Evolutionary conservation across 148 eudicot genomes (phyloP).

Genomic region (Agrostemma githago): DNA sequence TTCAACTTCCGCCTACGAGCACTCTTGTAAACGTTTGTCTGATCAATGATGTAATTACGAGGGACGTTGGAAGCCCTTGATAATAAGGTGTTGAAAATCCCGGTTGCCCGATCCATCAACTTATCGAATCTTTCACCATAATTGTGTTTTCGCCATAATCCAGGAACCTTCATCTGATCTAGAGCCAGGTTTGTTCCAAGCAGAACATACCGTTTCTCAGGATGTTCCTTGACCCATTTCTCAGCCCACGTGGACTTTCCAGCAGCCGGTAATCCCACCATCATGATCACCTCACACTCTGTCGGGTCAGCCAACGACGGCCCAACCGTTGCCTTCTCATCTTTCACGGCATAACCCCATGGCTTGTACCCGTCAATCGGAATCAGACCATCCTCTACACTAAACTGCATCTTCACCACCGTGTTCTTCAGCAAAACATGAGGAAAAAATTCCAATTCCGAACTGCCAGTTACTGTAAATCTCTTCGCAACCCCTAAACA

Average conservation of each 20-base stretch:
- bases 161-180: conserved; percentile 79
- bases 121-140: conserved; percentile 56
- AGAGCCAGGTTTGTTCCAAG: conserved; percentile 61
- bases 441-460: conserved; percentile 58
- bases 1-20: conserved; percentile 57
- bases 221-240: conserved; percentile 52
- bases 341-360: conserved; percentile 47
- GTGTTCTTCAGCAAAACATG: conserved; percentile 68
- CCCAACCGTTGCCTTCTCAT: conserved; percentile 43
- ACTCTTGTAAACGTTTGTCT: conserved; percentile 65
- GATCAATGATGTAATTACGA: conserved; percentile 60
- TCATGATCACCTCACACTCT: conserved; percentile 51
- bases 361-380: conserved; percentile 59
- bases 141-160: conserved; percentile 40
- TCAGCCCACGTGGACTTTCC: conserved; percentile 81
- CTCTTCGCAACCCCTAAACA: conserved; percentile 41
- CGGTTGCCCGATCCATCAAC: conserved; percentile 53
- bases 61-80: conserved; percentile 54
- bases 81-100: conserved; percentile 48
- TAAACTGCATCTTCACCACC: conserved; percentile 53
- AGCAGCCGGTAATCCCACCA: conserved; percentile 74
- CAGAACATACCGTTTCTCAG: conserved; percentile 56
- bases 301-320: conserved; percentile 36
- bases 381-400: conserved; percentile 50
- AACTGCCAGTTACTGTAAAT: conserved; percentile 31